Base-by-base conservation (phyloP, 2,329 filamentous ascomycete genomes). In the Fusarium sulawesiense region DNA sequence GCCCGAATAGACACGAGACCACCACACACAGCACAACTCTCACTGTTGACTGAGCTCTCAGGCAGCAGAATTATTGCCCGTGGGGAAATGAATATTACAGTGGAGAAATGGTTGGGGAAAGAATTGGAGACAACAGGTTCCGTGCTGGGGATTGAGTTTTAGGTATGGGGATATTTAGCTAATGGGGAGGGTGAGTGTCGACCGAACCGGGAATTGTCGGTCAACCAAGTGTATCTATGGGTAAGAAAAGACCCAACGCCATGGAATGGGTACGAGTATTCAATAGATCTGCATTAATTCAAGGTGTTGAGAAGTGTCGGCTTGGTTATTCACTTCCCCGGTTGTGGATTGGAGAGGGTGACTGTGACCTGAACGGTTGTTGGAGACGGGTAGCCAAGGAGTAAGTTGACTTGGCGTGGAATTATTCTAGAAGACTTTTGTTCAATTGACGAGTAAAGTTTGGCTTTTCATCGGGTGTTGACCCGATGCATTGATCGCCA, bases 41-140 rank as follows among this genome's bases (percentile, higher is more conserved):
- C 18, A 48, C 32, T 58, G 32, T 32, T 32, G 45, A 16, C 4
- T 46, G 23, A 14, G 2, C 14, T n/a, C 48, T 50, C 16, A 44
- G 61, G 40, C 63, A 66, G 44, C 48, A 66, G 32, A 32, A 41
- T 66, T 37, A 48, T 9, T 66, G 48, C 62, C 63, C 63, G 62
- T 66, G 63, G 63, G 63, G 63, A 66, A 66, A 32, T 16, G 9
- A 45, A 8, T 16, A n/a, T 16, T 41, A 53, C 13, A 41, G 49
- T 53, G 49, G 49, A 12, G 49, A n/a, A 10, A 41, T 27, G 32
- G 53, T 57, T 60, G 57, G 57, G 57, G 57, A 60, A 56, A 56
- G 46, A 30, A 20, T 60, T 60, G 57, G 57, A 56, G 57, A 47
- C 18, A 20, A 6, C 10, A n/a, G 29, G 51, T 55, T 55, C 42